A percentile compares a stretch with the other conserved stretches of the same genome.
These are phyloP conservation scores for Cocos nucifera DNA, from an alignment of 176 grass and related monocot genomes.

Conservation along the genomic window DNA sequence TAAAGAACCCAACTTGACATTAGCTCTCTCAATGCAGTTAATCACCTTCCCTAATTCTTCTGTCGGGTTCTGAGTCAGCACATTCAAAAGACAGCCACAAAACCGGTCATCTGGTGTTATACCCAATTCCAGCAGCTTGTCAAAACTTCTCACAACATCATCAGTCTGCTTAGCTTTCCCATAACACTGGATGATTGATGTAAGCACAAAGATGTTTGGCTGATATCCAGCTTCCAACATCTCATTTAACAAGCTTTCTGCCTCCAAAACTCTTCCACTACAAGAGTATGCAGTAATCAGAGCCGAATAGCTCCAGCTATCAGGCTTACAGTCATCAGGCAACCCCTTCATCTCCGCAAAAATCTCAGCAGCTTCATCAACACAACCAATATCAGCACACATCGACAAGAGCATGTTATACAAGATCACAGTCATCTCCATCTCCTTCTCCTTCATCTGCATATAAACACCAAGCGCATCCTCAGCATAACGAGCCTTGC, in stretches of 20 bases:
- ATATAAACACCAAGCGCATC: conserved; percentile 61
- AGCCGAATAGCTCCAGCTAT: conserved; percentile 81
- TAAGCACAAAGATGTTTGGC: conserved; percentile 80
- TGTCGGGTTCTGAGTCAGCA: conserved; percentile 32
- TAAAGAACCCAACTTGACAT: conserved; percentile 38
- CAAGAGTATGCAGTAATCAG: conserved; percentile 83
- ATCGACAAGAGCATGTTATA: conserved; percentile 85
- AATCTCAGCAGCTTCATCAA: conserved; percentile 62
- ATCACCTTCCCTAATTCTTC: conserved; percentile 68
- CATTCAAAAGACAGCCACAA: conserved; percentile 69
- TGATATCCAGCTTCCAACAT: conserved; percentile 60
- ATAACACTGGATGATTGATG: conserved; percentile 82
- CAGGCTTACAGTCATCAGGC: conserved; percentile 38
- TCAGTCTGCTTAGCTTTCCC: conserved; percentile 50
- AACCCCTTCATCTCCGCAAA: conserved; percentile 71
- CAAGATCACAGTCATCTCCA: conserved; percentile 38
- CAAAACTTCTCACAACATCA: conserved; percentile 44
- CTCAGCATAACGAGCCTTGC: conserved; percentile 65
- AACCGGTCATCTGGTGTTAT: conserved; percentile 68
- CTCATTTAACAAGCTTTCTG: conserved; percentile 63
- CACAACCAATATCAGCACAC: conserved; percentile 75
- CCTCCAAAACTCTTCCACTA: conserved; percentile 39
- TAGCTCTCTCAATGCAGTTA: conserved; percentile 54
- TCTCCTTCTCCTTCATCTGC: conserved; percentile 38
- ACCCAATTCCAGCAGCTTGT: conserved; percentile 46